phyloP scores from a whole-genome alignment of 1,139 yeast genomes.

The Lodderomyces theae region DNA sequence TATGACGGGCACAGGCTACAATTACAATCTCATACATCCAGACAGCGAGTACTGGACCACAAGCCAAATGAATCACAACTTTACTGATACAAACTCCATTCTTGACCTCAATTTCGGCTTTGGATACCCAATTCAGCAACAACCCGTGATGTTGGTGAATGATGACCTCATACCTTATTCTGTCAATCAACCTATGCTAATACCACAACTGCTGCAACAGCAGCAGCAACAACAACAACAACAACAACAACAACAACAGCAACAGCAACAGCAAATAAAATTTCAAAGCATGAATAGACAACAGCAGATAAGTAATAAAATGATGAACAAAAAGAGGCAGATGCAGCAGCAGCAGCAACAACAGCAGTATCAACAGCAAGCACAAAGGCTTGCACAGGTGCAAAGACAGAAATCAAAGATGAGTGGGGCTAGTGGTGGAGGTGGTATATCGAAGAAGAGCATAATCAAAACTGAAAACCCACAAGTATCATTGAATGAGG shows the following conservation, averaged over 20 bases:
- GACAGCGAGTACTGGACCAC: constrained; percentile 4
- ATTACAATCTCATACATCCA: constrained; percentile 1
- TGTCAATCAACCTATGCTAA: too few relatives aligned
- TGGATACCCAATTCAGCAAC: constrained; percentile 1
- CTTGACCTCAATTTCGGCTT: not conserved
- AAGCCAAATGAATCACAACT: not conserved
- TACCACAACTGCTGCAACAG: too few relatives aligned
- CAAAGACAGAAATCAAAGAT: not conserved
- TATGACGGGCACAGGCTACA: not conserved
- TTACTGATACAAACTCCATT: not conserved
- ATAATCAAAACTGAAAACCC: constrained; percentile 2
- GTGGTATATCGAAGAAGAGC: constrained; percentile 6
- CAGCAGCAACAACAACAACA: constrained; percentile 3
- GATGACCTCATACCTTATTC: too few relatives aligned
- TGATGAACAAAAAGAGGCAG: constrained; percentile 9
- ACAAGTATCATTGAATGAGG: constrained; percentile 11
- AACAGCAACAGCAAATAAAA: constrained; percentile 3
- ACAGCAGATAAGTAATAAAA: constrained; percentile 8
- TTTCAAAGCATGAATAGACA: constrained; percentile 5
- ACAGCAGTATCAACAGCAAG: constrained; percentile 4
- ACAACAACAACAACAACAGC: constrained; percentile 5
- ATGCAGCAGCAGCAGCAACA: constrained; percentile 7
- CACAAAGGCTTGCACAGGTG: not conserved
- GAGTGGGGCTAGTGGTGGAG: constrained; percentile 8
- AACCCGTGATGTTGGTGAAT: constrained; percentile 5